Evolutionary conservation across 495 filamentous ascomycete species (phyloP).

Genomic region (Aspergillus campestris): DNA sequence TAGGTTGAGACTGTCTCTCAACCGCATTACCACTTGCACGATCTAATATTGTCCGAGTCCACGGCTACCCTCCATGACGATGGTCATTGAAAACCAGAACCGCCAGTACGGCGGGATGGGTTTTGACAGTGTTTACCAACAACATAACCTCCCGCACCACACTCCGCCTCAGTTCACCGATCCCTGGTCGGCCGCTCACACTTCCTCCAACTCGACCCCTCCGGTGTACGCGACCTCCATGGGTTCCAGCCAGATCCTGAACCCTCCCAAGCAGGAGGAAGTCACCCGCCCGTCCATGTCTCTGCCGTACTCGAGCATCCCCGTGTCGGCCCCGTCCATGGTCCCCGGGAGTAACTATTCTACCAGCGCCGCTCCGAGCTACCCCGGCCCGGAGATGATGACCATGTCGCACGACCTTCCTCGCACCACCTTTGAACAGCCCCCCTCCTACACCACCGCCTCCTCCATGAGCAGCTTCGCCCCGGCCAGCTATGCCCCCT

Average conservation of each 20-base stretch:
- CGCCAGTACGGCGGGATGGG: slow-evolving; percentile 71
- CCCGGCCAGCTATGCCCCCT: slow-evolving; percentile 45
- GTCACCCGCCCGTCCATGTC: slow-evolving; percentile 55
- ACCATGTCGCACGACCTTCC: slow-evolving; percentile 61
- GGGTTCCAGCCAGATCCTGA: slow-evolving; percentile 48
- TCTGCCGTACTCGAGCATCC: slow-evolving; percentile 64
- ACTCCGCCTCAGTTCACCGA: slow-evolving; percentile 83
- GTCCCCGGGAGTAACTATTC: slow-evolving; percentile 63
- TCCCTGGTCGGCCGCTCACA: slow-evolving; percentile 63
- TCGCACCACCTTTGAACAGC: slow-evolving; percentile 43
- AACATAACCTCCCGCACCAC: slow-evolving; percentile 53
- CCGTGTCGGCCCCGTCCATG: slow-evolving; percentile 62
- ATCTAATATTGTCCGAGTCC: neutral
- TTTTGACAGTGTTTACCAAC: slow-evolving; percentile 70
- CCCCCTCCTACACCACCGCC: slow-evolving; percentile 58
- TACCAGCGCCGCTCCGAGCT: slow-evolving; percentile 35
- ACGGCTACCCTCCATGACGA: slow-evolving; percentile 53
- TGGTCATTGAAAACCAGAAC: slow-evolving; percentile 84
- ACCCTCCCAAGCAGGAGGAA: slow-evolving; percentile 48
- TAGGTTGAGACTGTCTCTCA: slow-evolving; percentile 1
- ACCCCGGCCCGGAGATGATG: slow-evolving; percentile 61
- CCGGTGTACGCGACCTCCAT: slow-evolving; percentile 50
- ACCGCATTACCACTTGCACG: neutral
- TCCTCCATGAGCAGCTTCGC: slow-evolving; percentile 60
- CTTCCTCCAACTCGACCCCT: slow-evolving; percentile 48